These are phyloP conservation scores for Danielia oregonensis DNA, from an alignment of 805 yeast species.

Conservation along the genomic window DNA sequence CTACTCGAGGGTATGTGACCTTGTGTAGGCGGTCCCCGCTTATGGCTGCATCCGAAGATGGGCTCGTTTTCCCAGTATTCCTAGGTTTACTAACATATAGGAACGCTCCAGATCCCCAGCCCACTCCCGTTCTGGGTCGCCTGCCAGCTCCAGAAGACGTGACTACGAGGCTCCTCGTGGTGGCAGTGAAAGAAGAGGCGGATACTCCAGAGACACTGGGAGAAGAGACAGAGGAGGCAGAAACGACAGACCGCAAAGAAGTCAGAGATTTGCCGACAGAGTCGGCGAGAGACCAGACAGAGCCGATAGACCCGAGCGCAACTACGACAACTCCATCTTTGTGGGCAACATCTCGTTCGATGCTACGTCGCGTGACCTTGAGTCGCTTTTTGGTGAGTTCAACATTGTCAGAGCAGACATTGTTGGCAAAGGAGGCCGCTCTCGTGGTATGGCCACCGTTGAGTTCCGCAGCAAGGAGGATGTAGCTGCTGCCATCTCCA, in stretches of 20 bases:
- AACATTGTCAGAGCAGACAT: slow-evolving; percentile 77
- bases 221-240: slow-evolving; percentile 20
- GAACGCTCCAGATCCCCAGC: slow-evolving; percentile 27
- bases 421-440: slow-evolving; percentile 70
- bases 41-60: too few relatives aligned
- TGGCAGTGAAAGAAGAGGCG: slow-evolving; percentile 15
- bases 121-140: slow-evolving; percentile 24
- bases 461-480: slow-evolving; percentile 66
- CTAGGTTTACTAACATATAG: slow-evolving; percentile 9
- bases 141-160: slow-evolving; percentile 38
- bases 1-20: slow-evolving; percentile 51
- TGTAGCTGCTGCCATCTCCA: slow-evolving; percentile 67
- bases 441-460: slow-evolving; percentile 89
- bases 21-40: too few relatives aligned
- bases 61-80: too few relatives aligned
- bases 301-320: slow-evolving; percentile 38
- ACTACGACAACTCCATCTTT: slow-evolving; percentile 65
- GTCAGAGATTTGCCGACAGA: slow-evolving; percentile 4
- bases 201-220: slow-evolving; percentile 7
- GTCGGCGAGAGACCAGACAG: slow-evolving; percentile 5
- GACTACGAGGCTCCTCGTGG: slow-evolving; percentile 23
- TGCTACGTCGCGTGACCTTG: slow-evolving; percentile 55
- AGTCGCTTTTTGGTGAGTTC: slow-evolving; percentile 48
- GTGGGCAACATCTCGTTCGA: slow-evolving; percentile 72
- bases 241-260: slow-evolving; percentile 13